Conservation (phyloP, 192 early-diverging fungal species). For the Coemansia sp. region DNA sequence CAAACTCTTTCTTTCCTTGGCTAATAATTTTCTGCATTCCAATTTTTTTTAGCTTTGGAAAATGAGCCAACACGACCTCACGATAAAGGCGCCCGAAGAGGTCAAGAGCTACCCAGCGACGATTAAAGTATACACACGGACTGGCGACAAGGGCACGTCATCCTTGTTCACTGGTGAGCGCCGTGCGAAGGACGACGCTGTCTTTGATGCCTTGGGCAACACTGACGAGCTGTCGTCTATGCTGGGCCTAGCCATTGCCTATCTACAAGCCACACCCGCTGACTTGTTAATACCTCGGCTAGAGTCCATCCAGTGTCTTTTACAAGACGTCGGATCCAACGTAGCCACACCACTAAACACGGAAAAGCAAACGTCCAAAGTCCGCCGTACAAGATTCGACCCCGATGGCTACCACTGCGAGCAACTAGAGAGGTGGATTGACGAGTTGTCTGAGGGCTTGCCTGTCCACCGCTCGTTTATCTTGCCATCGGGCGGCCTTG, state of each 20-base stretch:
- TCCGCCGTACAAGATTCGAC: slow-evolving; percentile 80
- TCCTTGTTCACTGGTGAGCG: slow-evolving; percentile 89
- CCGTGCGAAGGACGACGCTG: slow-evolving; percentile 79
- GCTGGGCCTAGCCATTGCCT: slow-evolving; percentile 51
- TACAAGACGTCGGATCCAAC: slow-evolving; percentile 92
- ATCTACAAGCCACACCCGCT: slow-evolving; percentile 15
- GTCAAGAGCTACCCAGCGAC: slow-evolving; percentile 52
- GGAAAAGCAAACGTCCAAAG: slow-evolving; percentile 56
- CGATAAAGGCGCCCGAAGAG: slow-evolving; percentile 46
- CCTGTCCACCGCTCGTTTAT: slow-evolving; percentile 84
- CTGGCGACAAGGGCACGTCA: slow-evolving; percentile 91
- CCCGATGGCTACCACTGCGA: slow-evolving; percentile 60
- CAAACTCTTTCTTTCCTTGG: neutral
- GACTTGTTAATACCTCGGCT: slow-evolving; percentile 34
- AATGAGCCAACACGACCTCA: slow-evolving; percentile 22
- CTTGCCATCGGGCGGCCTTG: slow-evolving; percentile 86
- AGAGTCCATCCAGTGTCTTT: slow-evolving; percentile 80
- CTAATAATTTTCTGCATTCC: too few relatives aligned
- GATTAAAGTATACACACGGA: slow-evolving; percentile 88
- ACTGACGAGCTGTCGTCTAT: slow-evolving; percentile 82
- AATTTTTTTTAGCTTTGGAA: neutral
- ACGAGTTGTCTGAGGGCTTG: slow-evolving; percentile 67
- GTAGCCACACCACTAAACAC: slow-evolving; percentile 79
- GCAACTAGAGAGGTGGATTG: slow-evolving; percentile 85
- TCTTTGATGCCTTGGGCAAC: slow-evolving; percentile 91